Conservation (phyloP, 345 rosid species). For the Eucalyptus regnans region DNA sequence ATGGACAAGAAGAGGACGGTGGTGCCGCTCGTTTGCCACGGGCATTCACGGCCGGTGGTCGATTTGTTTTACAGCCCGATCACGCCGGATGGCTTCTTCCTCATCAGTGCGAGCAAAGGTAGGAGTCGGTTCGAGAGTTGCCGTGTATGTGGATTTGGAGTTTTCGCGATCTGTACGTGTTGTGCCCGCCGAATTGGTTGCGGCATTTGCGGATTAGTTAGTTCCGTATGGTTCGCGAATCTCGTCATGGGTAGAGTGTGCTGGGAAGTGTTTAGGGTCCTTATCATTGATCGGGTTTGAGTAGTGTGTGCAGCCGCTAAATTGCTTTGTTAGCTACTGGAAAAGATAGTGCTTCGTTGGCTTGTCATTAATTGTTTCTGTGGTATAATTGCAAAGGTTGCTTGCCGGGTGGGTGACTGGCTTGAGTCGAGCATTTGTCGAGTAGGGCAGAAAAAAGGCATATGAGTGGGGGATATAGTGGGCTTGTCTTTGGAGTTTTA, state of each 20-base stretch:
- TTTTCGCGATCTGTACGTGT: not conserved
- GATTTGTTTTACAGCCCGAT: constrained; percentile 53
- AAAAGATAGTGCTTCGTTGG: not conserved
- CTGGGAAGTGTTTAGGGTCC: not conserved
- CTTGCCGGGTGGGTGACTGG: not conserved
- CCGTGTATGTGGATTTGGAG: not conserved
- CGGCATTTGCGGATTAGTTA: not conserved
- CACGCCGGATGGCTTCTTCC: constrained; percentile 55
- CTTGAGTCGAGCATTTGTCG: not conserved
- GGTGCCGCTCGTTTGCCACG: constrained; percentile 54
- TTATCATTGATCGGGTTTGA: not conserved
- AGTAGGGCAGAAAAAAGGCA: not conserved
- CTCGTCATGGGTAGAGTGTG: not conserved
- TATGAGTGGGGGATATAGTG: not conserved
- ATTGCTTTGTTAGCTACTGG: not conserved
- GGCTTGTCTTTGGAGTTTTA: not conserved
- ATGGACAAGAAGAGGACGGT: constrained; percentile 56
- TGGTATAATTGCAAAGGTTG: not conserved
- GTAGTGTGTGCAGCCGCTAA: not conserved
- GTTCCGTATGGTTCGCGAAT: not conserved
- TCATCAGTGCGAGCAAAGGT: constrained; percentile 69
- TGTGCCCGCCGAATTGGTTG: not conserved
- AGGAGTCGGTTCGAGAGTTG: not conserved
- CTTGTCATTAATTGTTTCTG: not conserved
- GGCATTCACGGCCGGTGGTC: constrained; percentile 61